Evolutionary conservation across 495 filamentous ascomycete genomes (phyloP).

Genomic region (Penicillium pancosmium): DNA sequence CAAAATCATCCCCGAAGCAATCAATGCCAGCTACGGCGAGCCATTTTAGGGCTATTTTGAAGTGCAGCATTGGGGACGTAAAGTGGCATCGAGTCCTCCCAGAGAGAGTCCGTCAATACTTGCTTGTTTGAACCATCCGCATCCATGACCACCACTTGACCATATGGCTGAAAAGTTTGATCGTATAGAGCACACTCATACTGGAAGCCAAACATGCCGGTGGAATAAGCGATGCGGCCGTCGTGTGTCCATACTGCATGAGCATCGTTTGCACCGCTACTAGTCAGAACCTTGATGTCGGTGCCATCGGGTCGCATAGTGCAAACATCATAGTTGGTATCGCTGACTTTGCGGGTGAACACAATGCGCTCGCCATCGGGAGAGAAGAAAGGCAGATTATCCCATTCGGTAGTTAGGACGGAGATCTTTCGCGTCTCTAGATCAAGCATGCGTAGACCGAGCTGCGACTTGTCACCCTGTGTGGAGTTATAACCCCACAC

Average conservation of each 20-base stretch:
- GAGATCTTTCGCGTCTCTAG: conserved; percentile 28
- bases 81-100: conserved; percentile 41
- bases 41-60: conserved; percentile 1
- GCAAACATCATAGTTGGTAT: conserved; percentile 39
- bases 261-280: conserved; percentile 41
- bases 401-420: conserved; percentile 31
- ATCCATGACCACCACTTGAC: conserved; percentile 39
- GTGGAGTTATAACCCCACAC: conserved; percentile 30
- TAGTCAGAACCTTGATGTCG: conserved; percentile 35
- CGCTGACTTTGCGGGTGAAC: conserved; percentile 34
- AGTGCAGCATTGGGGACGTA: conserved; percentile 22
- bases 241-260: conserved; percentile 45
- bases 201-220: conserved; percentile 38
- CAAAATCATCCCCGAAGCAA: not conserved
- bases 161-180: conserved; percentile 40
- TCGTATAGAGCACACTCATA: conserved; percentile 37
- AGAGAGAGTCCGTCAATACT: conserved; percentile 33
- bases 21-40: not conserved
- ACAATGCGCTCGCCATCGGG: conserved; percentile 32
- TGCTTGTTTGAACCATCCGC: conserved; percentile 34
- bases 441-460: conserved; percentile 33
- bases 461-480: conserved; percentile 18
- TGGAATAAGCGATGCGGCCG: conserved; percentile 37
- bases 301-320: conserved; percentile 42
- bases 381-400: conserved; percentile 36